These are phyloP conservation scores for Salvia splendens DNA, from an alignment of 257 asterid species.

Conservation along the genomic window DNA sequence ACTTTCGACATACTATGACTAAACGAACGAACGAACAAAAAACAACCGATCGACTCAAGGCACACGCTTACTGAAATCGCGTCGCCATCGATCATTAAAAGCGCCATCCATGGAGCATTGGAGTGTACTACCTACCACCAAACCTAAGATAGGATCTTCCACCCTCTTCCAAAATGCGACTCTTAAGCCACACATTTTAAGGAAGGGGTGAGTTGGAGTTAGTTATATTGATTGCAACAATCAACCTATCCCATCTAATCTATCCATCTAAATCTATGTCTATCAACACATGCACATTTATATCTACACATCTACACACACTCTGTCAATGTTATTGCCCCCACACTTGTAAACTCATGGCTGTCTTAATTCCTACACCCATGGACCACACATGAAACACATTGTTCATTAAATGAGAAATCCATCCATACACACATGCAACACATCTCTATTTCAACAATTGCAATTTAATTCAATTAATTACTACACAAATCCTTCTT, in stretches of 20 bases:
- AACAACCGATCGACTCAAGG: no score
- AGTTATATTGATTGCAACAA: constrained; percentile 39
- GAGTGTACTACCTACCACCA: constrained; percentile 36
- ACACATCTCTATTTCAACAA: neutral
- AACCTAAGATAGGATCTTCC: constrained; percentile 39
- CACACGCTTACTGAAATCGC: neutral
- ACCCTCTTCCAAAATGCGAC: neutral
- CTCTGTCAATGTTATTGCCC: constrained; percentile 53
- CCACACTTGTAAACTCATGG: constrained; percentile 53
- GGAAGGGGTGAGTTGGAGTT: constrained; percentile 16
- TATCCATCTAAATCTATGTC: neutral
- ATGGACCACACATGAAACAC: constrained; percentile 48
- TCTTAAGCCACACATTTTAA: neutral
- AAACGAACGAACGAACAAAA: neutral
- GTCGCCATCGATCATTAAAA: constrained; percentile 33
- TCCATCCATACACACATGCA: constrained; percentile 5
- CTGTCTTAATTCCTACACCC: constrained; percentile 47
- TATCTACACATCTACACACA: constrained; percentile 28
- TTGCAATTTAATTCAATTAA: no score
- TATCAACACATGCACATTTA: neutral
- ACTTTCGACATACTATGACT: no score
- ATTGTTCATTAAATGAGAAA: constrained; percentile 19
- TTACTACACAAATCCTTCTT: constrained; percentile 12
- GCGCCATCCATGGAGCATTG: constrained; percentile 27
- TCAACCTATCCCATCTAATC: constrained; percentile 30